Percentiles rank a stretch among this genome's conserved stretches.
Evolutionary conservation across 768 basidiomycete species (phyloP).

Genomic region (Pilatotrama ljubarskyi): DNA sequence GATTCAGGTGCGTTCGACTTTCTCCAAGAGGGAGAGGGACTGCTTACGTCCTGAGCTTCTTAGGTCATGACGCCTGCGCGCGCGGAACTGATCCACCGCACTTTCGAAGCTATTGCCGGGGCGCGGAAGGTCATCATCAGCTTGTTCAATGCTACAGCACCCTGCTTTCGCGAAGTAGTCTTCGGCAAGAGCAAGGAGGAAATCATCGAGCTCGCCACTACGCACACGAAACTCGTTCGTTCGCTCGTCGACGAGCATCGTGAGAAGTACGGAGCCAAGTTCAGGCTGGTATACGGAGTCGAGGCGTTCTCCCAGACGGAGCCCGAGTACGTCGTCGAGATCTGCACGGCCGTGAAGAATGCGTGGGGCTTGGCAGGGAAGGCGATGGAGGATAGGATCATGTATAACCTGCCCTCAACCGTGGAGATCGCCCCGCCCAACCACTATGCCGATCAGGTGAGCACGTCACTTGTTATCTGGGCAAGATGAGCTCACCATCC

Average conservation of each 20-base stretch:
- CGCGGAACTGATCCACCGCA: conserved; percentile 90
- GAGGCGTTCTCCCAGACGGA: conserved; percentile 99
- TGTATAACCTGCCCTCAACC: conserved; percentile 96
- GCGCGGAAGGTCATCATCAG: conserved; percentile 92
- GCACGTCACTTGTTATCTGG: conserved; percentile 18
- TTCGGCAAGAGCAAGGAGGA: conserved; percentile 92
- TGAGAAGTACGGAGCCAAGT: conserved; percentile 79
- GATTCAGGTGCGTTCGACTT: conserved; percentile 73
- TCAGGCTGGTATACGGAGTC: conserved; percentile 97
- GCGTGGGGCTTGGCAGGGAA: conserved; percentile 89
- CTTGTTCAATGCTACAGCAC: conserved; percentile 98
- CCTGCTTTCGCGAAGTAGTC: conserved; percentile 89
- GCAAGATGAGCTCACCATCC: background rate
- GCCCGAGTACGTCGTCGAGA: conserved; percentile 87
- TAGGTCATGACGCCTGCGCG: conserved; percentile 96
- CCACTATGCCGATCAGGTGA: conserved; percentile 94
- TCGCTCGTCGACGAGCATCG: conserved; percentile 85
- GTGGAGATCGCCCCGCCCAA: conserved; percentile 98
- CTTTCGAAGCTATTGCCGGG: conserved; percentile 87
- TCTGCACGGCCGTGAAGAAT: conserved; percentile 90
- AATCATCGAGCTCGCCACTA: conserved; percentile 84
- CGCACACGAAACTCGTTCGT: conserved; percentile 85
- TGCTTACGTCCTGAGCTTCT: conserved; percentile 22
- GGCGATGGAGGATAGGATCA: conserved; percentile 70
- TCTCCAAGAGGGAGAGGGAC: background rate